These are phyloP conservation scores for Cutaneotrichosporon mucoides DNA, from an alignment of 1,284 basidiomycete genomes.

Conservation along the genomic window DNA sequence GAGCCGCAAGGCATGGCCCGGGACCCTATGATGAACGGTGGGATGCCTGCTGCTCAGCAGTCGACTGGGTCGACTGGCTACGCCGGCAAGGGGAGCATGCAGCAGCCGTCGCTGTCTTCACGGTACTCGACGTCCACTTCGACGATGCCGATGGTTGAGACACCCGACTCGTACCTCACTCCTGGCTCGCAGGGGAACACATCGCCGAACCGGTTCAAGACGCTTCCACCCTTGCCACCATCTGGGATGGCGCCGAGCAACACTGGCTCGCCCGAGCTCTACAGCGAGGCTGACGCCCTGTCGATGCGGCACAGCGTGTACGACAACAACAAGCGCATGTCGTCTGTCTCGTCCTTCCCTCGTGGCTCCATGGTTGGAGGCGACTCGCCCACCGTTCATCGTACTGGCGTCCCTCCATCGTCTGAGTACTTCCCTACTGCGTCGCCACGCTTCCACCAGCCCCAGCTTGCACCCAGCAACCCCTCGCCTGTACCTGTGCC, in stretches of 20 bases:
- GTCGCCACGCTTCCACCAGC: constrained; percentile 16
- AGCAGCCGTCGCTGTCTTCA: constrained; percentile 18
- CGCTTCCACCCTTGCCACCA: constrained; percentile 41
- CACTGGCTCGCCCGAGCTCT: constrained; percentile 7
- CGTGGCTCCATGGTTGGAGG: constrained; percentile 2
- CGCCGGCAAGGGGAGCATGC: constrained; percentile 11
- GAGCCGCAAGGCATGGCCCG: constrained; percentile 10
- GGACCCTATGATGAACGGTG: constrained; percentile 4
- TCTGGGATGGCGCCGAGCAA: constrained; percentile 4
- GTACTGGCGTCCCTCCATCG: constrained; percentile 11
- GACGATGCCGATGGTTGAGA: constrained; percentile 14
- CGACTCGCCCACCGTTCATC: constrained; percentile 13
- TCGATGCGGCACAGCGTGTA: constrained; percentile 10
- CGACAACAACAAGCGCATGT: constrained; percentile 23
- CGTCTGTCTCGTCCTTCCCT: constrained; percentile 8
- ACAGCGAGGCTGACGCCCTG: constrained; percentile 9
- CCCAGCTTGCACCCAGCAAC: neutral
- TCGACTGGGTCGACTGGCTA: too few relatives aligned
- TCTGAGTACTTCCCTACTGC: constrained; percentile 22
- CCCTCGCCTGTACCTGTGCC: neutral
- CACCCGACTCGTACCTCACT: constrained; percentile 14
- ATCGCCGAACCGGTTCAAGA: constrained; percentile 43
- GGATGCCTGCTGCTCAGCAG: neutral
- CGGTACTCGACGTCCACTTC: constrained; percentile 15
- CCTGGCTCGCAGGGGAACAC: constrained; percentile 5